These are phyloP conservation scores for Leccinum imitatum DNA, from an alignment of 768 basidiomycete genomes.

Conservation along the genomic window DNA sequence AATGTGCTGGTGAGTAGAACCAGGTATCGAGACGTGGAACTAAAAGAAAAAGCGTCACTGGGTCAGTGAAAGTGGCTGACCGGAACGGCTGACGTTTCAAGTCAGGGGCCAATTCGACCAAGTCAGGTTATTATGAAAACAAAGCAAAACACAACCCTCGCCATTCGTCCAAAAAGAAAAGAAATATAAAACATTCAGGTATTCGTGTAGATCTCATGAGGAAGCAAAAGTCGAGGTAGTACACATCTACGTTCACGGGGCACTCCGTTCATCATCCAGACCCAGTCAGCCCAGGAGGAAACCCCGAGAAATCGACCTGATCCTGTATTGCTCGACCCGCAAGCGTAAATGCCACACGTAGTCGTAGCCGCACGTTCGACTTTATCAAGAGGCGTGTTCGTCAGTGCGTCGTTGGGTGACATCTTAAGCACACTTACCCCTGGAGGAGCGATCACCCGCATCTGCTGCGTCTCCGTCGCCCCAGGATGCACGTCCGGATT, in stretches of 20 bases:
- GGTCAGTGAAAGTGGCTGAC: slow-evolving; percentile 23
- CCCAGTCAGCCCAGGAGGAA: slow-evolving; percentile 73
- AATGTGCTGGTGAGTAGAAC: slow-evolving; percentile 15
- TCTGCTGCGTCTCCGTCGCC: slow-evolving; percentile 87
- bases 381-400: slow-evolving; percentile 30
- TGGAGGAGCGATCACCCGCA: slow-evolving; percentile 85
- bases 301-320: slow-evolving; percentile 91
- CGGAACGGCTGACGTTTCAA: slow-evolving; percentile 10
- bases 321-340: slow-evolving; percentile 77
- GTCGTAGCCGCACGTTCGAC: slow-evolving; percentile 80
- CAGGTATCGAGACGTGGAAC: not conserved
- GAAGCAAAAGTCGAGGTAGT: slow-evolving; percentile 11
- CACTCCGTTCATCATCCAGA: slow-evolving; percentile 25
- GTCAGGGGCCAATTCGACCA: slow-evolving; percentile 21
- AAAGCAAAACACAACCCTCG: slow-evolving; percentile 5
- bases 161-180: not conserved
- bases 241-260: slow-evolving; percentile 16
- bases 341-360: slow-evolving; percentile 79
- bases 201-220: slow-evolving; percentile 25
- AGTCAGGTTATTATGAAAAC: slow-evolving; percentile 5
- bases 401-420: slow-evolving; percentile 6
- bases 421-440: slow-evolving; percentile 56
- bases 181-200: slow-evolving; percentile 2
- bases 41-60: not conserved
- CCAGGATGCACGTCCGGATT: slow-evolving; percentile 77